Evolutionary conservation across 2,329 filamentous ascomycete species (phyloP).

Genomic region (Didymella pomorum): DNA sequence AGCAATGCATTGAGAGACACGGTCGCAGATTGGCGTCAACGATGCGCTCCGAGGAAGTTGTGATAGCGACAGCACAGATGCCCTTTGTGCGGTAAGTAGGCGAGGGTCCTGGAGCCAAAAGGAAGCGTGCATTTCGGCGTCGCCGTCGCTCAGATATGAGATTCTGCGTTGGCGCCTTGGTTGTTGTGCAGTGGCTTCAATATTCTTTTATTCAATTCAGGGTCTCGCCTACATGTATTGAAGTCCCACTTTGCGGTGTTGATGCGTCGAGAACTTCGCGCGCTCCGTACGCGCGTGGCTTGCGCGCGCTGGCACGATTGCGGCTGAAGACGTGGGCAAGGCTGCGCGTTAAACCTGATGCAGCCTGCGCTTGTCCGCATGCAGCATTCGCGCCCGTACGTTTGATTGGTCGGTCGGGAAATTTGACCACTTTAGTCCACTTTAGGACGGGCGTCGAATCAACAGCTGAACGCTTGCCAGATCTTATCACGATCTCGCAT

Average conservation of each 20-base stretch:
- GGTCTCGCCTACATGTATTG: slow-evolving; percentile 10
- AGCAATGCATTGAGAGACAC: slow-evolving; percentile 11
- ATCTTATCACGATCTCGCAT: slow-evolving; percentile 6
- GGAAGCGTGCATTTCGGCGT: slow-evolving; percentile 1
- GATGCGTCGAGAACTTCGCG: slow-evolving; percentile 11
- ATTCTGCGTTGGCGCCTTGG: not conserved
- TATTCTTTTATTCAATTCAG: not conserved
- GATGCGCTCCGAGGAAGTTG: not conserved
- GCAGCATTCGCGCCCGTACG: not conserved
- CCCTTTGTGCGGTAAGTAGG: not conserved
- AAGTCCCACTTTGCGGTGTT: slow-evolving; percentile 10
- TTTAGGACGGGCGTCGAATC: slow-evolving; percentile 11
- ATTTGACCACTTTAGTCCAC: slow-evolving; percentile 7
- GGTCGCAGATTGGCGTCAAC: not conserved
- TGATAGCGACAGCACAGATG: not conserved
- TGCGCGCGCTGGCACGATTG: slow-evolving; percentile 3
- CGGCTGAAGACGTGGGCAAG: slow-evolving; percentile 14
- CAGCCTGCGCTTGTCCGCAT: not conserved
- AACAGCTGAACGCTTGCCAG: slow-evolving; percentile 1
- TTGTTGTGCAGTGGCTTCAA: not conserved
- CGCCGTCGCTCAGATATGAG: not conserved
- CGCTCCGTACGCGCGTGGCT: slow-evolving; percentile 19
- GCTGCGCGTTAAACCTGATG: not conserved
- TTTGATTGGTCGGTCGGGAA: slow-evolving; percentile 5
- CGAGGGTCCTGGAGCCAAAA: not conserved